Base-by-base conservation (phyloP, 2,329 filamentous ascomycete genomes). In the Akanthomyces lecanii region DNA sequence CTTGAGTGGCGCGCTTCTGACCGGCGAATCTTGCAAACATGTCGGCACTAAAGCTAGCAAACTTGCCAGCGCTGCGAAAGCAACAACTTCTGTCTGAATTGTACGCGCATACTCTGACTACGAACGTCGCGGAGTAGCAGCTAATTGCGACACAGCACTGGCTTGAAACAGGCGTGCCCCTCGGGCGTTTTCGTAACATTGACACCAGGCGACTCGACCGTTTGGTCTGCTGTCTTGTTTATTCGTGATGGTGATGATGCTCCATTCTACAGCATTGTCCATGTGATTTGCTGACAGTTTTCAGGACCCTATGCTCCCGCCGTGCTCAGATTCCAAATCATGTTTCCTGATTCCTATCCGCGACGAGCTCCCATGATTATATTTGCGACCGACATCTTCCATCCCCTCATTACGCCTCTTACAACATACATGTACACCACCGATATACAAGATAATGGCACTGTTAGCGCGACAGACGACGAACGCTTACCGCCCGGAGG, bases 401-500 rank as follows among this genome's bases (percentile, higher is more conserved):
- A 99, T 74, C 94, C 94, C 21, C 82, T 99, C 48, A 88, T 98
- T 68, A 92, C 93, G 8, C 93, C 95, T 44, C 82, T 96, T 65
- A 97, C 92, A n/a, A 97, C 92, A 4, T 96, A 97, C 76, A 95
- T 91, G 72, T 96, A 96, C 78, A 90, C 91, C 48, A 92, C 91
- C 65, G 88, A 89, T 63, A 86, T 89, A 42, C 85, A 90, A 65
- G 88, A 87, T 65, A 84, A 85, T 62, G 91, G 90, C 54, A 91
- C 91, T 0, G 89, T 93, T 65, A 94, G 90, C 73, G 91, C 92
- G 10, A 89, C 87, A 2, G 92, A 97, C 69, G 88, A 91, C 40
- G 91, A 96, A 72, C 82, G 90, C 16, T 78, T 97, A 59, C 90
- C 92, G 0, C 93, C 94, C 0, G 95, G 94, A 2, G 91, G 92